Evolutionary conservation across 495 filamentous ascomycete species (phyloP), one percentile per base, ranked within the genome.

Genomic region (Cercophora samala): DNA sequence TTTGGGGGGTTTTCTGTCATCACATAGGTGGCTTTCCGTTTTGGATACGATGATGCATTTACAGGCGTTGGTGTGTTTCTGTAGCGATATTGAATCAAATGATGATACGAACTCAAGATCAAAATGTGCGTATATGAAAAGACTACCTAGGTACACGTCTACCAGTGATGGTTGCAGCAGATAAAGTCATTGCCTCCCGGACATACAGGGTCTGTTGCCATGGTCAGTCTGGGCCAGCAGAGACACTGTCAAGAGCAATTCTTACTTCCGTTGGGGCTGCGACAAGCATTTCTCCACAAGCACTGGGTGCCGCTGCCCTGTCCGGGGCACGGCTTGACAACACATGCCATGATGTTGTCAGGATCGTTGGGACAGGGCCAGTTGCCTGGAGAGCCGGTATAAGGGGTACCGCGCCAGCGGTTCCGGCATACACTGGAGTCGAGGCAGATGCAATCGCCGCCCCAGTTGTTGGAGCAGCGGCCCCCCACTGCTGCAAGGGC

Each of bases 361-460:
- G 68, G 25, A 0, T 64, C 68, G 29, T 64, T 58, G 26, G 68
- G 68, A 26, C 68, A 70, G 13, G 68, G 68, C 64, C 60, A 67
- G 58, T 70, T 70, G 4, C 51, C 64, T 5, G 21, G 18, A 19
- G 13, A 54, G n/a, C 68, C 68, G 15, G 64, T 70, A 60, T 70
- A 70, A 3, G 68, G 58, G 22, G 53, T 64, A 18, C 68, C 68
- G n/a, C 60, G 55, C 68, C 68, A 70, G n/a, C 56, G 54, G 26
- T 60, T 58, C 15, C 56, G 21, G 64, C 68, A 70, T 25, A 67
- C 42, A 24, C 56, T 60, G 24, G 54, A 29, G 53, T 70, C 68
- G n/a, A 70, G 68, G 19, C 68, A 70, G 60, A 70, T 64, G 65
- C 68, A 70, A 42, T 70, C 68, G 46, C 24, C 19, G 8, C 68